Evolutionary conservation across 177 flowering plant genomes (phyloP), one percentile per base, ranked within the genome.

Genomic region (Vitis hybrid): DNA sequence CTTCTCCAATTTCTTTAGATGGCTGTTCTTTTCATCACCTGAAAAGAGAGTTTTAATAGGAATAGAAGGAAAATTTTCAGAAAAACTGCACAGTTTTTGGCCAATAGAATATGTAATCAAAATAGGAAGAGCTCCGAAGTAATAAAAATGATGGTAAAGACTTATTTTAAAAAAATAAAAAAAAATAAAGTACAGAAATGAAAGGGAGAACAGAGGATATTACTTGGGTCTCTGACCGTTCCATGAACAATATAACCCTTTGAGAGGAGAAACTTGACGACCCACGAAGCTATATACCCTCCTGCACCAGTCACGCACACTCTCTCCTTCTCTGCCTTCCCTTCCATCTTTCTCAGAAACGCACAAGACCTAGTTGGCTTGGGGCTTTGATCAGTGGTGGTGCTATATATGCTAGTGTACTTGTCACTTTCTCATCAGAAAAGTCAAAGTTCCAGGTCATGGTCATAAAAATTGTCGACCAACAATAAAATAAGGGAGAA

Each of bases 1-100:
- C 1, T 78, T 72, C 20, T 82, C 82, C 67, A 82, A 22, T 65
- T 71, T 75, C 64, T 59, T 68, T 65, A 82, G 29, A 57, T 84
- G 85, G 22, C 66, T 77, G 71, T 78, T 72, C 71, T 82, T 84
- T 10, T 61, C 66, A 55, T 79, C 78, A n/a, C 61, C 79, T 78
- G 60, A 10, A 56, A 49, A n/a, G 31, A 26, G 15, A 10, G 9
- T 53, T 53, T 53, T 53, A 15, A 53, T 5, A 5, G 56, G 16
- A 53, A 12, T 14, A 14, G 15, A 53, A 53, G 16, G 5, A 15
- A 14, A 53, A 12, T 53, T 14, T 6, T 12, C 16, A 12, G 16
- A 39, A 39, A 7, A 39, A 39, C 45, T 39, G 1, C 12, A 5
- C 56, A 0, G 18, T 62, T 5, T 10, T 26, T 26, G 29, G 29